Evolutionary conservation across 139 green algal species (phyloP).

Genomic region (Ettlia oleoabundans): DNA sequence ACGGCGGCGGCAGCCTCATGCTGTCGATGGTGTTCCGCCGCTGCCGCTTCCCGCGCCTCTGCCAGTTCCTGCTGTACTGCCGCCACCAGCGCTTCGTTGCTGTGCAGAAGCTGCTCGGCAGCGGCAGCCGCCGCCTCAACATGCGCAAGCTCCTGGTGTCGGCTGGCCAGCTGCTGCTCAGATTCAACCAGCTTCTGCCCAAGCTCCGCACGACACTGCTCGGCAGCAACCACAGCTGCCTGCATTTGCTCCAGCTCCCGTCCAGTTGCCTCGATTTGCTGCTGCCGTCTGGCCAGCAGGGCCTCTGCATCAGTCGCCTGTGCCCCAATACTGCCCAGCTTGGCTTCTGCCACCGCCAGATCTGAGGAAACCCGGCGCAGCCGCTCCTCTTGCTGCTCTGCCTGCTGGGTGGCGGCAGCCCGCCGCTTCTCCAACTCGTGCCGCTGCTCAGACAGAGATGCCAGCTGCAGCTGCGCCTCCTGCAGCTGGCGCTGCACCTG

Average conservation of each 20-base stretch:
- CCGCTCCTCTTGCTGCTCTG: slow-evolving; percentile 1
- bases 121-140: background rate
- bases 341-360: background rate
- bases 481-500: slow-evolving; percentile 20
- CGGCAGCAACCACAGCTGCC: background rate
- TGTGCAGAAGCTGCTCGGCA: slow-evolving; percentile 19
- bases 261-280: background rate
- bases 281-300: background rate
- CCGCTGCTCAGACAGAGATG: background rate
- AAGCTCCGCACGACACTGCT: background rate
- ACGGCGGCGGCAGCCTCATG: background rate
- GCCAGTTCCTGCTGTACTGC: background rate
- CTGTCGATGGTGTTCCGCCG: background rate
- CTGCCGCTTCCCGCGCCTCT: background rate
- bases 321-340: background rate
- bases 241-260: background rate
- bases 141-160: slow-evolving; percentile 20
- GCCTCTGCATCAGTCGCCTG: slow-evolving; percentile 1
- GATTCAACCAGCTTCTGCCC: background rate
- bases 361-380: background rate
- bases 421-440: background rate
- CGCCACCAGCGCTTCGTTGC: background rate
- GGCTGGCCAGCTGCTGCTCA: background rate
- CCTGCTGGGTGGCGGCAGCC: background rate
- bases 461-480: slow-evolving; percentile 23